Percentiles rank a stretch among this genome's conserved stretches.
Conservation (phyloP, 148 eudicot genomes). For the Amaranthus cruentus region DNA sequence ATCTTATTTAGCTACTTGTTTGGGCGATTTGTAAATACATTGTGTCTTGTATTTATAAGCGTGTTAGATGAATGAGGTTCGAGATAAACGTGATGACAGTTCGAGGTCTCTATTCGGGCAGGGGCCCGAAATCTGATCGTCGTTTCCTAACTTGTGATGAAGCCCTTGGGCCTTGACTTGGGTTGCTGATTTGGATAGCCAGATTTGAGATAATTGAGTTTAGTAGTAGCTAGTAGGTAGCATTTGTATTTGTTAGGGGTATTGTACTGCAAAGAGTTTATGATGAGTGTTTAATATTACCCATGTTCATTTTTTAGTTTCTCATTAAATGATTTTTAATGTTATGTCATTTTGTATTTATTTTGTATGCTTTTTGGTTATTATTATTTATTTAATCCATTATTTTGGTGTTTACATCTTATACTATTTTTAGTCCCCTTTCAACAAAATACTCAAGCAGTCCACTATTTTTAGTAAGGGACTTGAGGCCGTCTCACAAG, state of each 20-base stretch:
- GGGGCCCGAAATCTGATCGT: neutral
- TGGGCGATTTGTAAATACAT: constrained; percentile 34
- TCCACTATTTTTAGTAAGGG: too few species aligned
- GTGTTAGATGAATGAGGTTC: constrained; percentile 26
- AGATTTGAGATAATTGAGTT: constrained; percentile 28
- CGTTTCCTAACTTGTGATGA: neutral
- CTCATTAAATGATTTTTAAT: constrained; percentile 9
- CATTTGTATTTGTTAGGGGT: constrained; percentile 2
- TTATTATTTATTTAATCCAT: too few species aligned
- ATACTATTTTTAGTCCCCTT: too few species aligned
- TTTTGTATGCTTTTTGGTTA: too few species aligned
- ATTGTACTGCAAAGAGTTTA: constrained; percentile 17
- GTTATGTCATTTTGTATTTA: neutral
- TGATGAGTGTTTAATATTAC: constrained; percentile 20
- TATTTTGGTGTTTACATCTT: too few species aligned
- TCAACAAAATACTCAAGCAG: too few species aligned
- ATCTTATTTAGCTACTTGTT: neutral
- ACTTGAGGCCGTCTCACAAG: too few species aligned
- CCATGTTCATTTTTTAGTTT: constrained; percentile 21
- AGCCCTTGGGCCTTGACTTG: constrained; percentile 11
- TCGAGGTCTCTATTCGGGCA: neutral
- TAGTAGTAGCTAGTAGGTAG: constrained; percentile 31
- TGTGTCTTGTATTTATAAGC: constrained; percentile 26
- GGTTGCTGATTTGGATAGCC: constrained; percentile 19
- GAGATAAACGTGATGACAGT: constrained; percentile 2